Evolutionary conservation across 176 grass and related monocot species (phyloP).

Genomic region (Alopecurus myosuroides): DNA sequence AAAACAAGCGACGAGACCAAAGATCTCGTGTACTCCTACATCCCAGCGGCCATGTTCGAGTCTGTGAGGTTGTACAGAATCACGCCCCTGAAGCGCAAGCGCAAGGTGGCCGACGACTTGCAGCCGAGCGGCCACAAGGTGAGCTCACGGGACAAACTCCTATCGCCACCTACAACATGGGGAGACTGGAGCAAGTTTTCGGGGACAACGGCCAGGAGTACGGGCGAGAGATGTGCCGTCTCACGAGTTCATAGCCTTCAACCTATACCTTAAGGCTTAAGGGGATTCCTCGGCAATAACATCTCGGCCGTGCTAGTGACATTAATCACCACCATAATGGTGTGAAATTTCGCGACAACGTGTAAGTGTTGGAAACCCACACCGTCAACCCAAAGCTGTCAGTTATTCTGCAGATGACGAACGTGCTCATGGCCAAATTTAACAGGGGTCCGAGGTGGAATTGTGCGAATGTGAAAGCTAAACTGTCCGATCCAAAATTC

Average conservation of each 20-base stretch:
- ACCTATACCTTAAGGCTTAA: neutral
- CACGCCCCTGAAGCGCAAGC: neutral
- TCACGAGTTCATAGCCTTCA: neutral
- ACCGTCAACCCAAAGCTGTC: neutral
- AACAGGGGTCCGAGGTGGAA: neutral
- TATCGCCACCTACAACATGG: neutral
- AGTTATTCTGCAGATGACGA: neutral
- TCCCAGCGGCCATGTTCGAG: neutral
- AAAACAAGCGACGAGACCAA: neutral
- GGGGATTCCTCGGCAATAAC: neutral
- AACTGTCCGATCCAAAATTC: no score
- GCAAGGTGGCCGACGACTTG: neutral
- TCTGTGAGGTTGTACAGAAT: neutral
- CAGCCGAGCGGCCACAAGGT: neutral
- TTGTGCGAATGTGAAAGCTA: no score
- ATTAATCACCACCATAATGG: neutral
- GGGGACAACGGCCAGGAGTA: neutral
- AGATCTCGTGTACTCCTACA: neutral
- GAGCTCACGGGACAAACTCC: neutral
- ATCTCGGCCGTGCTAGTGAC: neutral
- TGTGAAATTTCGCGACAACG: neutral
- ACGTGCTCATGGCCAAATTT: neutral
- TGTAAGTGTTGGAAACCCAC: neutral
- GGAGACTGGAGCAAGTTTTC: neutral
- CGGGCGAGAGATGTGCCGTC: neutral